Evolutionary conservation across 768 basidiomycete genomes (phyloP).

Genomic region (Myochromella boudieri): DNA sequence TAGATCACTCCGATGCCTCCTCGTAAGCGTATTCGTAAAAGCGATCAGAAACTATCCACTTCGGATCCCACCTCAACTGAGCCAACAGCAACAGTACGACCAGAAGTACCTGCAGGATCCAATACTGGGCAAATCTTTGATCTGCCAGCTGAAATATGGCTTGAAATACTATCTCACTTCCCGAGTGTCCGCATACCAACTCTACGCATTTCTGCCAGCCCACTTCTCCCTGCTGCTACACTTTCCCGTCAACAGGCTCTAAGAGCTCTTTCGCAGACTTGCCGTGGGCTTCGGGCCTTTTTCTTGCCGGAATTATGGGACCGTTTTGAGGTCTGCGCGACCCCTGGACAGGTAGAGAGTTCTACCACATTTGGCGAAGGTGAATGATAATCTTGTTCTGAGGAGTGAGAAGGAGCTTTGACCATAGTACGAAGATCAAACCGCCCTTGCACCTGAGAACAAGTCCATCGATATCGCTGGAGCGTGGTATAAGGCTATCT

Average conservation of each 20-base stretch:
- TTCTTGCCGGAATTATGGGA: conserved; percentile 32
- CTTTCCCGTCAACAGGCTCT: conserved; percentile 27
- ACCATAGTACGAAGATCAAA: too few species aligned
- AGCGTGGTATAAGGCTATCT: conserved; percentile 25
- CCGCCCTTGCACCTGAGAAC: not conserved
- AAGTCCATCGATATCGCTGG: conserved; percentile 3
- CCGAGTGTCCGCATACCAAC: conserved; percentile 21
- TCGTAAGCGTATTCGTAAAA: conserved; percentile 5
- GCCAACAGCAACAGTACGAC: not conserved
- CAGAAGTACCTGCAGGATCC: not conserved
- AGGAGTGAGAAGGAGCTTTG: too few species aligned
- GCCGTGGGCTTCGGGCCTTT: conserved; percentile 22
- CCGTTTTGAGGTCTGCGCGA: conserved; percentile 28
- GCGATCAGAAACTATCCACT: not conserved
- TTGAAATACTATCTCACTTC: conserved; percentile 31
- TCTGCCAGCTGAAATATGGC: conserved; percentile 28
- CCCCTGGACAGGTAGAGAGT: not conserved
- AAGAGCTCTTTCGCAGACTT: conserved; percentile 34
- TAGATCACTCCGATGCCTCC: conserved; percentile 7
- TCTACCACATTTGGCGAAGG: not conserved
- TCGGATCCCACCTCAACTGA: not conserved
- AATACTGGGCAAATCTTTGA: conserved; percentile 17
- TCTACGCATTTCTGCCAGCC: conserved; percentile 4
- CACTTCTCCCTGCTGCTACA: conserved; percentile 19
- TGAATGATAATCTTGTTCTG: too few species aligned